Conservation (phyloP, 2,329 filamentous ascomycete genomes). For the Aspergillus sp. region DNA sequence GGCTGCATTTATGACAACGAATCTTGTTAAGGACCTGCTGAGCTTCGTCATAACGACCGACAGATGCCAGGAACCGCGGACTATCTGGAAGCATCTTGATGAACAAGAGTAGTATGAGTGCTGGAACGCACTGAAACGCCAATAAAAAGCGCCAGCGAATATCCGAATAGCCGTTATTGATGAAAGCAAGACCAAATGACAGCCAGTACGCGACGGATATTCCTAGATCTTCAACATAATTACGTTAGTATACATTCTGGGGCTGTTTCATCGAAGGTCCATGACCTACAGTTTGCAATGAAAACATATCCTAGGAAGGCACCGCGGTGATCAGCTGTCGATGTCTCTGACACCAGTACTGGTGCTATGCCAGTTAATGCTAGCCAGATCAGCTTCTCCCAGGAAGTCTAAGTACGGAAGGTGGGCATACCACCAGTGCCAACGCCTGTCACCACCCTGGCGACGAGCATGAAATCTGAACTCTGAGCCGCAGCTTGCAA, state of each 20-base stretch:
- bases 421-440: conserved; percentile 50
- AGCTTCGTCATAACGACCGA: conserved; percentile 49
- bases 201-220: conserved; percentile 46
- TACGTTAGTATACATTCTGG: too few species aligned
- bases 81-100: conserved; percentile 39
- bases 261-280: too few species aligned
- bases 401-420: too few species aligned
- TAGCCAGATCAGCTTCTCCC: conserved; percentile 10
- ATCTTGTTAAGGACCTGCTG: conserved; percentile 49
- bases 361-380: conserved; percentile 53
- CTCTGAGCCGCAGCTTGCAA: conserved; percentile 51
- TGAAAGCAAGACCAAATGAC: conserved; percentile 40
- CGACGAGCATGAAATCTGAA: conserved; percentile 53
- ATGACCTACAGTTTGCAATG: conserved; percentile 50
- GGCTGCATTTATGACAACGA: conserved; percentile 21
- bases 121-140: conserved; percentile 39
- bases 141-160: conserved; percentile 39
- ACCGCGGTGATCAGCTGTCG: conserved; percentile 50
- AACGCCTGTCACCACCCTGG: conserved; percentile 54
- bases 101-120: conserved; percentile 27
- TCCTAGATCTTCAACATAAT: conserved; percentile 41
- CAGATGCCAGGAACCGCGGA: conserved; percentile 35
- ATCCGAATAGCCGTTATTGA: conserved; percentile 36
- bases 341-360: conserved; percentile 53
- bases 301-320: conserved; percentile 54